phyloP scores from a whole-genome alignment of 1,284 basidiomycete genomes.

The Ceratobasidium sp. region DNA sequence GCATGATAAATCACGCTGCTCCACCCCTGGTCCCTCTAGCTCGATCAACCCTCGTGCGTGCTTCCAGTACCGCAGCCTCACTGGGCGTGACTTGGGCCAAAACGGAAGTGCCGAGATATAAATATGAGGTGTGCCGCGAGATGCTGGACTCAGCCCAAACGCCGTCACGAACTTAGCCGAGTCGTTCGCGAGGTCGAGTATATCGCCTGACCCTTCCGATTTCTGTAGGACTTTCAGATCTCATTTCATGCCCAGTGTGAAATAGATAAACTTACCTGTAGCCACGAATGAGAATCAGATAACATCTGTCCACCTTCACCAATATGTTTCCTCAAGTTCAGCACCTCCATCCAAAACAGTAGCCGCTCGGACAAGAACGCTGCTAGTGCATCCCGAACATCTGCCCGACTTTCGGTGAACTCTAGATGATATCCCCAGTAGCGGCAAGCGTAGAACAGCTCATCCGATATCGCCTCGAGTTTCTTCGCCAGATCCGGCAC shows the following conservation, averaged over 20 bases:
- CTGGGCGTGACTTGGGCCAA: neutral
- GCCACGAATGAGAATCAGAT: neutral
- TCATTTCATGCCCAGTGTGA: no score
- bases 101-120: slow-evolving; percentile 8
- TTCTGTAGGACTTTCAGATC: no score
- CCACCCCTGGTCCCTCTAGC: no score
- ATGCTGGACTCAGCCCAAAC: neutral
- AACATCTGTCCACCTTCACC: neutral
- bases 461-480: neutral
- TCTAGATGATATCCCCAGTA: slow-evolving; percentile 7
- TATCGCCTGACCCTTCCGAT: no score
- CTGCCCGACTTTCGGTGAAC: neutral
- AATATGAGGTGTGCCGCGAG: slow-evolving; percentile 11
- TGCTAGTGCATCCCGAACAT: neutral
- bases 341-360: slow-evolving; percentile 12
- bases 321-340: neutral
- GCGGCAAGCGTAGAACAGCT: slow-evolving; percentile 1
- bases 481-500: neutral
- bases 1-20: no score
- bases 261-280: neutral
- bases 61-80: neutral
- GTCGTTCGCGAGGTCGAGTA: no score
- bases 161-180: no score
- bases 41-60: no score
- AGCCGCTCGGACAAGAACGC: neutral